phyloP scores from a whole-genome alignment of 306 rosid genomes.

The Abrus pulchellus region DNA sequence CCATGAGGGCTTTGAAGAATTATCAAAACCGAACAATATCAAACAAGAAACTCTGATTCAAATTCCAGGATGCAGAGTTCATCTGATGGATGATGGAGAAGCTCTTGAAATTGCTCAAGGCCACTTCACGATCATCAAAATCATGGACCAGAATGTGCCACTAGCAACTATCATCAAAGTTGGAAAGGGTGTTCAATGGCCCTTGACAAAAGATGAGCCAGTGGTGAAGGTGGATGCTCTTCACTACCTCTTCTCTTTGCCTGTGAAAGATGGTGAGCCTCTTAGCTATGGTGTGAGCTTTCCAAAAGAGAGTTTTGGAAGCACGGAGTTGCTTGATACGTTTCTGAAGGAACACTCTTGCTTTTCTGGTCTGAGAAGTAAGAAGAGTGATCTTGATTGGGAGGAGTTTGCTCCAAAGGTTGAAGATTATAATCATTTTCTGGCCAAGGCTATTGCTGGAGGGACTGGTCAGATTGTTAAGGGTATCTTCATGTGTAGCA shows the following conservation, averaged over 20 bases:
- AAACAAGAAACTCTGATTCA: conserved; percentile 64
- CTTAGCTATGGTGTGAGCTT: conserved; percentile 92
- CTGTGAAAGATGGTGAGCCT: conserved; percentile 79
- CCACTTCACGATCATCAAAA: conserved; percentile 66
- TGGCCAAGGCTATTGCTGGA: conserved; percentile 90
- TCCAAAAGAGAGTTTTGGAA: conserved; percentile 50
- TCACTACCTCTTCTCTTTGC: conserved; percentile 77
- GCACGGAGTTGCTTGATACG: conserved; percentile 64
- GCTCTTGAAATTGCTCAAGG: conserved; percentile 72
- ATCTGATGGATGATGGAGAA: conserved; percentile 83
- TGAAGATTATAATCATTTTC: conserved; percentile 77
- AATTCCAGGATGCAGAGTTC: conserved; percentile 78
- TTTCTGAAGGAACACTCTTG: conserved; percentile 77
- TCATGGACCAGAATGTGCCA: conserved; percentile 64
- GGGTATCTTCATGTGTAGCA: conserved; percentile 90
- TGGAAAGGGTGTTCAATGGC: conserved; percentile 78
- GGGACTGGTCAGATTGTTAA: conserved; percentile 96
- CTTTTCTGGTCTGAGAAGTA: conserved; percentile 61
- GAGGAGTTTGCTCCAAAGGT: conserved; percentile 89
- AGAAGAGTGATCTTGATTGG: conserved; percentile 73
- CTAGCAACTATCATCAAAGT: conserved; percentile 78
- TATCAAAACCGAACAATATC: conserved; percentile 46
- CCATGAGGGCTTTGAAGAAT: not conserved
- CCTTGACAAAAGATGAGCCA: conserved; percentile 93
- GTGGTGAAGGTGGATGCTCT: conserved; percentile 79